Percentiles rank a stretch among this genome's conserved stretches.
Conservation (phyloP, 306 rosid genomes). For the Lagenaria siceraria region DNA sequence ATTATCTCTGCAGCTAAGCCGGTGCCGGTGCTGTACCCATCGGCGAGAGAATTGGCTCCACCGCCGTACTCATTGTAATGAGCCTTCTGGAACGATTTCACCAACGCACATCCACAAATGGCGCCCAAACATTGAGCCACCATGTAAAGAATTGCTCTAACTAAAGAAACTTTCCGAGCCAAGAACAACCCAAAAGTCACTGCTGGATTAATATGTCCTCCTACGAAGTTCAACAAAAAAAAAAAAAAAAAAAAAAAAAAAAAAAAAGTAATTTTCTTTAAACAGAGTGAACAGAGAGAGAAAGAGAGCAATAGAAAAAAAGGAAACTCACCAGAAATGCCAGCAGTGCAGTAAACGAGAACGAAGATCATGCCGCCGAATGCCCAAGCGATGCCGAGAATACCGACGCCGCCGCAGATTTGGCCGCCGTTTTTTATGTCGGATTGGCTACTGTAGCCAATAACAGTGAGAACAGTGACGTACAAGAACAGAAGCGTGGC, state of each 20-base stretch:
- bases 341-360: slow-evolving; percentile 19
- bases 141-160: slow-evolving; percentile 13
- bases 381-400: slow-evolving; percentile 18
- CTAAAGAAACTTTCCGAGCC: slow-evolving; percentile 12
- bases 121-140: slow-evolving; percentile 20
- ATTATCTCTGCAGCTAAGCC: slow-evolving; percentile 20
- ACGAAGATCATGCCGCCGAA: slow-evolving; percentile 22
- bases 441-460: slow-evolving; percentile 7
- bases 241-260: not conserved
- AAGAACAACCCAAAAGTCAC: slow-evolving; percentile 18
- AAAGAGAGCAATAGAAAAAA: not conserved
- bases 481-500: slow-evolving; percentile 19
- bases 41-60: slow-evolving; percentile 11
- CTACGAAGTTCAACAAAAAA: not conserved
- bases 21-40: slow-evolving; percentile 13
- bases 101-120: slow-evolving; percentile 17
- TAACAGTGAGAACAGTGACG: slow-evolving; percentile 10
- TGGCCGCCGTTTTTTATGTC: not conserved
- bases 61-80: not conserved
- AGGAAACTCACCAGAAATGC: slow-evolving; percentile 5
- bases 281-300: not conserved
- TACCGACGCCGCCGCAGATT: slow-evolving; percentile 14
- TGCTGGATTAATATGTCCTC: slow-evolving; percentile 23
- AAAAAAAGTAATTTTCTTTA: not conserved
- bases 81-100: slow-evolving; percentile 3